Evolutionary conservation across 2,329 filamentous ascomycete genomes (phyloP), one percentile per base, ranked within the genome.

Genomic region (Trichoderma afroharzianum): DNA sequence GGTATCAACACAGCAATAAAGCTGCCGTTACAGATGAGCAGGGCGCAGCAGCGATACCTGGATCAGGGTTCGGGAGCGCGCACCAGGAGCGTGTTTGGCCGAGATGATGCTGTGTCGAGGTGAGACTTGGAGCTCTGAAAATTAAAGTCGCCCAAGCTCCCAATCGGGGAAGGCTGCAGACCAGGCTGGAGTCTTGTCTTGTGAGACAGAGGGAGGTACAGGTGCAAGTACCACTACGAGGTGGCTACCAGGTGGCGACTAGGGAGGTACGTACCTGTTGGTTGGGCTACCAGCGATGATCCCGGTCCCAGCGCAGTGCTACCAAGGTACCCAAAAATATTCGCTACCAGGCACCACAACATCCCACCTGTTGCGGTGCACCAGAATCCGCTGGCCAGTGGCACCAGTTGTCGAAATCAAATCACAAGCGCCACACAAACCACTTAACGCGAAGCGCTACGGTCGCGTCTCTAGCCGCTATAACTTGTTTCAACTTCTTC

Each of bases 401-500:
- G 59, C 50, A 28, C 47, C 63, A 33, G 18, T 32, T 59, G 57
- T 33, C 32, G 47, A 24, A 53, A 26, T 32, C 57, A 62, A 69
- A 61, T 62, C 67, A 61, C 55, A 69, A 33, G 67, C 39, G 67
- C 67, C 57, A 69, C 67, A 69, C 57, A 69, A 53, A 71, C 68
- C 68, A 71, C 68, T 71, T 71, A 66, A 71, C 68, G 68, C 68
- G 68, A 58, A 63, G 68, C 62, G 68, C 68, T 63, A 63, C 59
- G 68, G 68, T 64, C 68, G 68, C 68, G 68, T 71, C 68, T 64
- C 68, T 57, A 69, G 55, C 43, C 50, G 61, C 68, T 33, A 71
- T 59, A 47, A 64, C 58, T 59, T 55, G 39, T 55, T 59, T 71
- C 50, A 57, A 66, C 58, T 39, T 69, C 32, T 47, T 47, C 18